phyloP scores from a whole-genome alignment of 73 alveolate genomes.

The Paramecium tetraurelia region DNA sequence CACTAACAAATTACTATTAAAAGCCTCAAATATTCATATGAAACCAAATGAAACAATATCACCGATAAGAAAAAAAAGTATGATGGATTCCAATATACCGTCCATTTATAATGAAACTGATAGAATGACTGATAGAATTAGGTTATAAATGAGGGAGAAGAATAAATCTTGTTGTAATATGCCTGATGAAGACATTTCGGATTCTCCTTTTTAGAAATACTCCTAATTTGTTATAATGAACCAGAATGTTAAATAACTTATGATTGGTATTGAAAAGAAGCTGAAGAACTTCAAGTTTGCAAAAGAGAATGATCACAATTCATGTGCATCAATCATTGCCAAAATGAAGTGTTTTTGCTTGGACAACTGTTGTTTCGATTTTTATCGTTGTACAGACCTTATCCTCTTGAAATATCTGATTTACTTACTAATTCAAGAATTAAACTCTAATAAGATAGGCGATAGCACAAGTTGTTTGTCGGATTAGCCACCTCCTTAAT shows the following conservation, averaged over 20 bases:
- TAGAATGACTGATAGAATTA: neutral
- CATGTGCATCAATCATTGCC: conserved; percentile 25
- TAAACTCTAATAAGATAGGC: neutral
- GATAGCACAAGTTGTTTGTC: neutral
- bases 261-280: neutral
- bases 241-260: neutral
- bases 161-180: conserved; percentile 5
- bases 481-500: neutral
- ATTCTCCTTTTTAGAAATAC: neutral
- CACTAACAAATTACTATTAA: neutral
- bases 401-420: conserved; percentile 19
- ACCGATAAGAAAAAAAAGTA: neutral
- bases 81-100: neutral
- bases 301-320: conserved; percentile 26
- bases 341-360: conserved; percentile 37
- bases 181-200: neutral
- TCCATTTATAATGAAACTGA: neutral
- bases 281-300: neutral
- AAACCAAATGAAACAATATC: neutral
- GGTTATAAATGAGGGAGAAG: neutral
- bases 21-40: neutral
- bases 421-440: neutral
- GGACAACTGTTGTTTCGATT: conserved; percentile 38
- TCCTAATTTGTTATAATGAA: neutral
- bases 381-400: conserved; percentile 45